Percentiles rank a stretch among this genome's conserved stretches.
Conservation (phyloP, 2,329 filamentous ascomycete species). For the Zelopaecilomyces penicillatus region DNA sequence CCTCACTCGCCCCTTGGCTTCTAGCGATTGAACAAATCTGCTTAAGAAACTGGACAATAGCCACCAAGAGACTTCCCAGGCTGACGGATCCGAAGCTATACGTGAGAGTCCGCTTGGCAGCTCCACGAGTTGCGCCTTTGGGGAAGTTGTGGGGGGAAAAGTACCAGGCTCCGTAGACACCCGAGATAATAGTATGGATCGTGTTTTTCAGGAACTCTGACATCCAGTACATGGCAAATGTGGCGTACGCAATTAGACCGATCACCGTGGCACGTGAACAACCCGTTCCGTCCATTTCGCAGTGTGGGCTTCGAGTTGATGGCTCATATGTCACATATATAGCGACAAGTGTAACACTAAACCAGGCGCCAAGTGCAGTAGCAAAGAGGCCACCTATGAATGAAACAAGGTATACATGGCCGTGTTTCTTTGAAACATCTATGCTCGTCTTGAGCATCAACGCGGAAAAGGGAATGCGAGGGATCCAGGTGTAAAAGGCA, state of each 20-base stretch:
- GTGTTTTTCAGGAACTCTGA: conserved; percentile 91
- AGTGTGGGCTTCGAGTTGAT: conserved; percentile 40
- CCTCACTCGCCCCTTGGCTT: conserved; percentile 53
- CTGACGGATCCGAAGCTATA: conserved; percentile 91
- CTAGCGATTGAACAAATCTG: conserved; percentile 75
- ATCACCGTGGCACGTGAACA: conserved; percentile 74
- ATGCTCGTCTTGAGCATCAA: conserved; percentile 83
- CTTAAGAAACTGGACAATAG: conserved; percentile 76
- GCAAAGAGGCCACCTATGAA: conserved; percentile 72
- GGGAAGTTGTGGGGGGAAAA: conserved; percentile 67
- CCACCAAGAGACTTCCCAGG: conserved; percentile 76
- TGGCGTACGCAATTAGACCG: conserved; percentile 76
- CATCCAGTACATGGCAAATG: conserved; percentile 91
- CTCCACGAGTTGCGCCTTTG: conserved; percentile 71
- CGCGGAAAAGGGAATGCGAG: conserved; percentile 81
- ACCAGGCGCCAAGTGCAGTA: conserved; percentile 75
- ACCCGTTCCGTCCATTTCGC: conserved; percentile 41
- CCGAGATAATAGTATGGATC: conserved; percentile 78
- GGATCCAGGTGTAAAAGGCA: conserved; percentile 77
- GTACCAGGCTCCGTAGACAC: conserved; percentile 91
- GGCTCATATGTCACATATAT: conserved; percentile 82
- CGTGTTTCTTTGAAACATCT: conserved; percentile 73
- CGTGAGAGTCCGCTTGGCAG: conserved; percentile 71
- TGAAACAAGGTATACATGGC: conserved; percentile 80
- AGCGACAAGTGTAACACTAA: conserved; percentile 74